Evolutionary conservation across 495 filamentous ascomycete species (phyloP).

Genomic region (Tuber aestivum): DNA sequence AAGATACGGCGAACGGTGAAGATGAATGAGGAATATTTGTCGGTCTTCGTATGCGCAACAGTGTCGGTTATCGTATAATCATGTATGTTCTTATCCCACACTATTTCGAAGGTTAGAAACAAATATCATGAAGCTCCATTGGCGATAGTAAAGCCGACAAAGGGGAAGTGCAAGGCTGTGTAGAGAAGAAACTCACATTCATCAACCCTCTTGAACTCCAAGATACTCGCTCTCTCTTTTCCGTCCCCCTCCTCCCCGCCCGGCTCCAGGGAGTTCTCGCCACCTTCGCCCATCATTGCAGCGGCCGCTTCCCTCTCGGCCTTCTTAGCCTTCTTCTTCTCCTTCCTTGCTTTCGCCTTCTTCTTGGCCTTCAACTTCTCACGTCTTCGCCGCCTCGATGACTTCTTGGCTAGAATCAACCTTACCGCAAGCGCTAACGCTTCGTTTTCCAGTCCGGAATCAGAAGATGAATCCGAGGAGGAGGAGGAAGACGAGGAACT

Average conservation of each 20-base stretch:
- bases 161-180: slow-evolving; percentile 1
- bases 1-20: slow-evolving; percentile 84
- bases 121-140: slow-evolving; percentile 3
- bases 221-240: slow-evolving; percentile 53
- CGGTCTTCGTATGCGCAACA: slow-evolving; percentile 60
- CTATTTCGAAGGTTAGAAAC: slow-evolving; percentile 32
- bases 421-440: slow-evolving; percentile 35
- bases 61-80: slow-evolving; percentile 80
- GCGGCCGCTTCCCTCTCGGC: slow-evolving; percentile 36
- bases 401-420: slow-evolving; percentile 35
- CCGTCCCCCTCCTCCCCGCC: slow-evolving; percentile 40
- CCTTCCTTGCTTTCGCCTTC: slow-evolving; percentile 47
- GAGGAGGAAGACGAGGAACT: slow-evolving; percentile 39
- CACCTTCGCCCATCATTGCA: slow-evolving; percentile 37
- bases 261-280: slow-evolving; percentile 33
- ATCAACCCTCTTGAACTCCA: slow-evolving; percentile 83
- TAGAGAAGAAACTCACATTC: slow-evolving; percentile 50
- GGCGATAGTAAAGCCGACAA: neutral
- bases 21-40: slow-evolving; percentile 77
- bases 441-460: slow-evolving; percentile 45
- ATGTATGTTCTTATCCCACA: slow-evolving; percentile 73
- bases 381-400: slow-evolving; percentile 38
- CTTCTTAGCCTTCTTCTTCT: slow-evolving; percentile 50
- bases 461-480: slow-evolving; percentile 44
- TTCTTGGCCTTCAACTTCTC: slow-evolving; percentile 43